Evolutionary conservation across 495 filamentous ascomycete genomes (phyloP).

Genomic region (Hypoxylon perforatum): DNA sequence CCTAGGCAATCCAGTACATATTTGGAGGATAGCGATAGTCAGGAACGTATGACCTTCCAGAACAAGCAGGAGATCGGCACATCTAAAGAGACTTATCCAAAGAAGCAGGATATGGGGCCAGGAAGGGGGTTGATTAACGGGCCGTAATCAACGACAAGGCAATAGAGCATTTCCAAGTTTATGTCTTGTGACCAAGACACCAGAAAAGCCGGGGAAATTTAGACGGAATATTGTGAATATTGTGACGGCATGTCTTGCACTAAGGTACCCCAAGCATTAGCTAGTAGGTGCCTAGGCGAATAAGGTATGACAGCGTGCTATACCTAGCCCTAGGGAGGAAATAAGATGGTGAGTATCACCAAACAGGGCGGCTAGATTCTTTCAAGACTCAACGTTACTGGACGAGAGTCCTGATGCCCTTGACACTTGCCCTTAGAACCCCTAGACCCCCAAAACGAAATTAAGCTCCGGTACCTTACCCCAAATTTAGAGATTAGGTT

Average conservation of each 20-base stretch:
- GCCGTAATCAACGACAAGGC: slow-evolving; percentile 24
- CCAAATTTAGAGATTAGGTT: slow-evolving; percentile 25
- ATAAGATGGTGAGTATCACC: neutral
- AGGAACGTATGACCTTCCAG: slow-evolving; percentile 35
- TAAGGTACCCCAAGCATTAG: neutral
- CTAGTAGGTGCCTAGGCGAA: neutral
- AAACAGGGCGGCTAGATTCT: neutral
- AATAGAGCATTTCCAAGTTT: slow-evolving; percentile 24
- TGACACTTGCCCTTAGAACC: slow-evolving; percentile 3
- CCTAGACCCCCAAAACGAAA: slow-evolving; percentile 11
- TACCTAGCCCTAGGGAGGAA: neutral
- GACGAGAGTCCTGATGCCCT: slow-evolving; percentile 10
- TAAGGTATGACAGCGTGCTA: too few relatives aligned
- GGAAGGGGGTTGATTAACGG: slow-evolving; percentile 22
- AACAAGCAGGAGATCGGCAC: slow-evolving; percentile 28
- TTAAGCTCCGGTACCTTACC: slow-evolving; percentile 32
- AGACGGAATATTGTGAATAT: slow-evolving; percentile 15
- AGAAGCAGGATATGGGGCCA: slow-evolving; percentile 23
- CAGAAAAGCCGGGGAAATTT: slow-evolving; percentile 11
- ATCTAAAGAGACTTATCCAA: slow-evolving; percentile 18
- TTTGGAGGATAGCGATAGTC: slow-evolving; percentile 32
- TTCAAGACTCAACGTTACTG: slow-evolving; percentile 27
- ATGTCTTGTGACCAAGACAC: slow-evolving; percentile 39
- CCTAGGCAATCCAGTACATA: slow-evolving; percentile 18
- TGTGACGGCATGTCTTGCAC: slow-evolving; percentile 27